Base-by-base conservation (phyloP, 345 rosid species). In the Sisymbrium altissimum region DNA sequence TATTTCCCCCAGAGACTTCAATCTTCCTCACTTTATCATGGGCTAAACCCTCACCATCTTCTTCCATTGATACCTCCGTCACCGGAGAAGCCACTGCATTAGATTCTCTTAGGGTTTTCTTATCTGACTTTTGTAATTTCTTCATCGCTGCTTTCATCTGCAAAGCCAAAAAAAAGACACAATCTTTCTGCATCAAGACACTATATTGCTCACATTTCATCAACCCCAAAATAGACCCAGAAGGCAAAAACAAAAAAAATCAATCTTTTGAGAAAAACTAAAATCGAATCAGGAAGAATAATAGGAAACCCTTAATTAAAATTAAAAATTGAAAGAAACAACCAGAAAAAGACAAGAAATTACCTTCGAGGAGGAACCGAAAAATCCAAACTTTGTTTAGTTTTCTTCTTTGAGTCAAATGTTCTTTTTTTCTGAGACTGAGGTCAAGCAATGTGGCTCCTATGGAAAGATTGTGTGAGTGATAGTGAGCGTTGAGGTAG, bases 1-100 rank as follows among this genome's bases (percentile, higher is more conserved):
- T 73, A 55, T 83, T 76, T 4, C 82, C 86, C 15, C 87, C 90
- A 29, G 86, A 81, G 56, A 85, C 82, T 41, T 82, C 80, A 69
- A 84, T 78, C 74, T 75, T 82, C 78, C 56, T 76, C 81, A 66
- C 69, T 54, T 81, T 73, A 65, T 48, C 56, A 48, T 13, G 40
- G 13, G 25, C 9, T 52, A 67, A 67, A 36, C 48, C 63, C 39
- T 61, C 40, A 6, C 64, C 74, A 30, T 81, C 85, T 54, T 78
- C 79, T 77, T 74, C 66, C 38, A 48, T 25, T 53, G 76, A 83
- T 17, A 52, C 76, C 11, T 73, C 77, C 19, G 41, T 32, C 30
- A 29, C 78, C 57, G 58, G 18, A 79, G 25, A 66, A 82, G 55
- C 79, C 68, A 54, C 61, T 78, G 70, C 38, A 73, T 41, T 35